These are phyloP conservation scores for Colletotrichum sublineola DNA, from an alignment of 2,329 filamentous ascomycete genomes.

Conservation along the genomic window DNA sequence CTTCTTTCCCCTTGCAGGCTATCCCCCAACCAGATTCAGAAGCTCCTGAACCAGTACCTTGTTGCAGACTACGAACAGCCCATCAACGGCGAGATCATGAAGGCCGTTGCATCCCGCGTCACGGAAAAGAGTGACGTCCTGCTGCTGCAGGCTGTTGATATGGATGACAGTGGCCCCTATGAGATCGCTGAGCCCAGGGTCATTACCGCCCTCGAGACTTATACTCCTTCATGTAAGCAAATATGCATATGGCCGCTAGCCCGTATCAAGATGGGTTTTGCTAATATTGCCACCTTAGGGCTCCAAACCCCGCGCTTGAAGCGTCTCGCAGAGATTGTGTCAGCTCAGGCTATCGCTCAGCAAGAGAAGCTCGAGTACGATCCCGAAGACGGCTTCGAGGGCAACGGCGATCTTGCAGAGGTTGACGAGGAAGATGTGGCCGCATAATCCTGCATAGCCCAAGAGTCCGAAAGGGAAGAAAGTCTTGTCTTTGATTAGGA, in stretches of 20 bases:
- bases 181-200: slow-evolving; percentile 97
- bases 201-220: slow-evolving; percentile 97
- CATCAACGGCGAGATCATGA: slow-evolving; percentile 99
- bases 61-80: slow-evolving; percentile 99
- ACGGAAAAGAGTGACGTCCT: slow-evolving; percentile 99
- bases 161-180: slow-evolving; percentile 98
- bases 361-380: slow-evolving; percentile 83
- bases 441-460: slow-evolving; percentile 13
- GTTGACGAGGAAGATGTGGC: slow-evolving; percentile 60
- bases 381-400: slow-evolving; percentile 60
- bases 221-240: slow-evolving; percentile 92
- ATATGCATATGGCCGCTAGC: no score
- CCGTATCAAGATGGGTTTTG: slow-evolving; percentile 43
- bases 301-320: slow-evolving; percentile 96
- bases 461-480: not conserved
- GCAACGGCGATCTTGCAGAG: slow-evolving; percentile 63
- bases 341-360: slow-evolving; percentile 94
- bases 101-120: slow-evolving; percentile 95
- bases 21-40: slow-evolving; percentile 98
- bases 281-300: slow-evolving; percentile 67
- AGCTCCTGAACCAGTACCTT: slow-evolving; percentile 97
- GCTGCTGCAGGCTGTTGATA: slow-evolving; percentile 93
- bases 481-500: slow-evolving; percentile 13
- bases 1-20: slow-evolving; percentile 68
- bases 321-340: slow-evolving; percentile 97